phyloP scores from a whole-genome alignment of 2,329 filamentous ascomycete species.

The Fusarium pininemorale region DNA sequence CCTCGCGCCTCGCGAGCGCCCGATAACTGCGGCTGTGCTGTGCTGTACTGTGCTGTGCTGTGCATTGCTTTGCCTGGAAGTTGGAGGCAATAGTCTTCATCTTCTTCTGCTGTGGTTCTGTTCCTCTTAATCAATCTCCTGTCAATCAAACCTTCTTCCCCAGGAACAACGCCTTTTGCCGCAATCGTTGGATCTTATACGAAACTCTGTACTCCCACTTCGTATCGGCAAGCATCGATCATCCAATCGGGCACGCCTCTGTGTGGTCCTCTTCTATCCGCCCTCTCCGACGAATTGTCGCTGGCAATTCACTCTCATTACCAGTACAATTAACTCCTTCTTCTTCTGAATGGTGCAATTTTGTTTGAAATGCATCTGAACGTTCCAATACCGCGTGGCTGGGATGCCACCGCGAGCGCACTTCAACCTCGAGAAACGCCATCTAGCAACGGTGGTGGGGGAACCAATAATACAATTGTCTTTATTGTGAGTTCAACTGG shows the following conservation, averaged over 20 bases:
- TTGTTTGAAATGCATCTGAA: constrained; percentile 36
- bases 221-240: constrained; percentile 9
- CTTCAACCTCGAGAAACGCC: constrained; percentile 10
- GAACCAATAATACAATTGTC: constrained; percentile 25
- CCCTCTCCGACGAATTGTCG: constrained; percentile 5
- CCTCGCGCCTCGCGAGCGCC: constrained; percentile 32
- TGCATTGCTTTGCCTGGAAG: constrained; percentile 18
- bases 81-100: constrained; percentile 26
- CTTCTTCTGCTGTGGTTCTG: constrained; percentile 11
- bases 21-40: constrained; percentile 35
- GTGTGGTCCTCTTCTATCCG: constrained; percentile 8
- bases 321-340: constrained; percentile 1
- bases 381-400: constrained; percentile 33
- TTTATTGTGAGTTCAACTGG: constrained; percentile 37
- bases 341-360: constrained; percentile 28
- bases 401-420: constrained; percentile 20
- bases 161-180: not conserved
- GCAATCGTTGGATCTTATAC: constrained; percentile 4
- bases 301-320: not conserved
- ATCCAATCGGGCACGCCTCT: constrained; percentile 14
- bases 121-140: not conserved
- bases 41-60: not conserved
- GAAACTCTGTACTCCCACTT: constrained; percentile 12
- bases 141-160: constrained; percentile 2
- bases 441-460: not conserved